Conservation (phyloP, 441 rosid genomes). For the Populus trichocarpa region DNA sequence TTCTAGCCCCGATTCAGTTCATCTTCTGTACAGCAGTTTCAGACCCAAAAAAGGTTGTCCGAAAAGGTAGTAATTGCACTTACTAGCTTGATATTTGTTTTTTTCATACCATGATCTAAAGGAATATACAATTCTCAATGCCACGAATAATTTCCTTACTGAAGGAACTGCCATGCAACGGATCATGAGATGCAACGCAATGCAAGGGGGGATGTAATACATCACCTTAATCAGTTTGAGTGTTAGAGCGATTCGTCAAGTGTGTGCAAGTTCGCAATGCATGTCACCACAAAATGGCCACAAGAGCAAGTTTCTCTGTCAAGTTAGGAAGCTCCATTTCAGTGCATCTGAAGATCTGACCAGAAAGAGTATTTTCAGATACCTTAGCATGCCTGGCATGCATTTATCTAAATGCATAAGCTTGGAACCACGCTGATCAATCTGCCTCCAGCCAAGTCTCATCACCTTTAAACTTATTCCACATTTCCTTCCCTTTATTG, state of each 20-base stretch:
- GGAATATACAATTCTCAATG: slow-evolving; percentile 27
- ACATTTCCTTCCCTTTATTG: slow-evolving; percentile 21
- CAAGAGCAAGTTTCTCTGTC: slow-evolving; percentile 17
- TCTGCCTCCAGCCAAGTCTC: slow-evolving; percentile 7
- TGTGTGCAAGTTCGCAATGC: slow-evolving; percentile 12
- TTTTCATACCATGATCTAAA: slow-evolving; percentile 12
- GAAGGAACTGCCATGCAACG: slow-evolving; percentile 10
- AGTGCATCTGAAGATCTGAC: slow-evolving; percentile 9
- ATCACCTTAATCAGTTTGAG: slow-evolving; percentile 8
- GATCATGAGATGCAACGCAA: slow-evolving; percentile 17
- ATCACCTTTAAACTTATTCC: slow-evolving; percentile 21
- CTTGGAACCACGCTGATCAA: not conserved
- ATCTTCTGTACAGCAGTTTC: slow-evolving; percentile 47
- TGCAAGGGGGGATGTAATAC: not conserved
- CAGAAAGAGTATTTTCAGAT: slow-evolving; percentile 10
- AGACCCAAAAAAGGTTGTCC: slow-evolving; percentile 3
- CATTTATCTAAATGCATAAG: slow-evolving; percentile 10
- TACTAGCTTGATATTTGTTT: slow-evolving; percentile 6
- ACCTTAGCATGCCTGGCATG: slow-evolving; percentile 8
- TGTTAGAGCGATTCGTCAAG: too few relatives aligned
- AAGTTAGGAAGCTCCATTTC: not conserved
- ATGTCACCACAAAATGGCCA: not conserved
- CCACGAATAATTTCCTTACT: slow-evolving; percentile 5
- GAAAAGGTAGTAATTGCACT: slow-evolving; percentile 15
- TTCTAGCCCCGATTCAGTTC: slow-evolving; percentile 24